Percentiles rank a stretch among this genome's conserved stretches.
Evolutionary conservation across 75 land plant species (phyloP).

Genomic region (Pinus tabuliformis): DNA sequence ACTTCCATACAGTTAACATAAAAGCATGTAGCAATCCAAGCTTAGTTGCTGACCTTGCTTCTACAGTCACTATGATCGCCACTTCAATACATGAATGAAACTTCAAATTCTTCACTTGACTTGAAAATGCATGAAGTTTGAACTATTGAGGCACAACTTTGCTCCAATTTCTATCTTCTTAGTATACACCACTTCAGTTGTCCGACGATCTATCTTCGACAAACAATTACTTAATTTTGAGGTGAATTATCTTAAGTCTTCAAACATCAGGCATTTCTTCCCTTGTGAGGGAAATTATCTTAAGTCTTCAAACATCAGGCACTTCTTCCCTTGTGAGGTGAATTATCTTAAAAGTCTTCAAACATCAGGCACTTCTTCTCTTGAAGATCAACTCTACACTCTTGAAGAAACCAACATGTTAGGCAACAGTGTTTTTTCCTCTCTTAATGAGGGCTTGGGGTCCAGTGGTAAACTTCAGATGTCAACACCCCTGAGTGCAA

Average conservation of each 20-base stretch:
- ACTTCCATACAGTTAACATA: conserved; percentile 5
- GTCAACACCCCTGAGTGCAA: conserved; percentile 6
- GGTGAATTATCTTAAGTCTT: conserved; percentile 13
- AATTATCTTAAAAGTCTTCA: conserved; percentile 15
- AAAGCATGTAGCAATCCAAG: conserved; percentile 12
- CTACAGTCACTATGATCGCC: conserved; percentile 12
- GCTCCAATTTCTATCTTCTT: conserved; percentile 3
- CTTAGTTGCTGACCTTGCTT: conserved; percentile 14
- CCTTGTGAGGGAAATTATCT: conserved; percentile 7
- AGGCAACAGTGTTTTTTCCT: conserved; percentile 3
- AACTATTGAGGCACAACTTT: conserved; percentile 8
- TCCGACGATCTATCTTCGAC: conserved; percentile 11
- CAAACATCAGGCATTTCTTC: conserved; percentile 8
- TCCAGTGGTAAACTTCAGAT: conserved; percentile 3
- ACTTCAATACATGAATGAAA: conserved; percentile 10
- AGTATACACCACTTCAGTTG: conserved; percentile 8
- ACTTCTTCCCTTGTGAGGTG: conserved; percentile 9
- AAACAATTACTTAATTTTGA: conserved; percentile 4
- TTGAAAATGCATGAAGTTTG: not conserved
- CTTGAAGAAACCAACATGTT: conserved; percentile 11
- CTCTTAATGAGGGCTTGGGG: not conserved
- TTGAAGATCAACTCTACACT: conserved; percentile 8
- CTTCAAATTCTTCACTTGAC: conserved; percentile 15
- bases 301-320: conserved; percentile 11
- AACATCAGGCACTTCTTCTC: conserved; percentile 2